Evolutionary conservation across 768 basidiomycete species (phyloP), one percentile per base, ranked within the genome.

Genomic region (Coprinellus aureogranulatus): DNA sequence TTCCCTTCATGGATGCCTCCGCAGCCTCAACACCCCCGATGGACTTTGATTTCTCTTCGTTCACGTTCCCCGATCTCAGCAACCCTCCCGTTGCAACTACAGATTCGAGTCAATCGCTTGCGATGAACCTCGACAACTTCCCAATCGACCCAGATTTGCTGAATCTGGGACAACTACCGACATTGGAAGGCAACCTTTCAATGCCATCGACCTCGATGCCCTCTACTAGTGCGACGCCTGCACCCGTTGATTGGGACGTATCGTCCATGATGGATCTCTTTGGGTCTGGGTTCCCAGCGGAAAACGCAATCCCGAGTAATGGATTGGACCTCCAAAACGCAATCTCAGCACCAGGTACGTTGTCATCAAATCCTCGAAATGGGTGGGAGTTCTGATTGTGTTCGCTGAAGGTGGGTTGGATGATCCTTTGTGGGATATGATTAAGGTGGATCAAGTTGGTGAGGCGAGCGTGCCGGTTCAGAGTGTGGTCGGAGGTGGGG

Each of bases 391-490:
- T 34, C 34, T 34, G 34, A 34, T 34, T 34, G 34, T 6, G 34
- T 34, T 14, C 34, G 6, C 14, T 34, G 34, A 34, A 34, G 34
- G 34, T 34, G 34, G 34, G 34, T 34, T 34, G 6, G 70, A 59
- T 27, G 76, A 73, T 2, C 69, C 71, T 2, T 61, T 40, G 11
- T 77, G 72, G 72, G 75, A 80, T 48, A 57, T 68, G 26, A 66
- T 66, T 16, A 55, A 61, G 37, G 74, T 75, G 6, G 75, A 74
- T 44, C 62, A 77, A 9, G 65, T 62, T 60, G 60, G 39, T 34
- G 59, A 50, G 45, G 60, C 30, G 8, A 8, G 5, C 50, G 40
- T 22, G 47, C 48, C 12, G 60, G 53, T 26, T 28, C 41, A 62
- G 62, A 66, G 66, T 63, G 66, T 62, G 60, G 65, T 53, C 58